Evolutionary conservation across 1,284 basidiomycete genomes (phyloP).

Genomic region (Puccinia brachypodii): DNA sequence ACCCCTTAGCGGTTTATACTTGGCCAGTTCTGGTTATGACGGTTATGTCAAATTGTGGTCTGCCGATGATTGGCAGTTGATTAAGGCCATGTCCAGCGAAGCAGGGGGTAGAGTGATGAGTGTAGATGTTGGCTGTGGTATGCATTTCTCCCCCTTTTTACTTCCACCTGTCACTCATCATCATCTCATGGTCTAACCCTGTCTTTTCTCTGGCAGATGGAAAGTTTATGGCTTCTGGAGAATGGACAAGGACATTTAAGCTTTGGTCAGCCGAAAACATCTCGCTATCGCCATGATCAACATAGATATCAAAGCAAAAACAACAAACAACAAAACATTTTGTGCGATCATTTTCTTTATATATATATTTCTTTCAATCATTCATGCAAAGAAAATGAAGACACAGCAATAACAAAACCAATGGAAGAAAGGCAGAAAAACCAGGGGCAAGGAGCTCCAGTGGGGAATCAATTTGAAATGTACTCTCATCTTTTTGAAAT

Average conservation of each 20-base stretch:
- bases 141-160: constrained; percentile 39
- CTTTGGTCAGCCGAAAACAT: constrained; percentile 69
- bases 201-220: constrained; percentile 63
- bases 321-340: no score
- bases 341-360: no score
- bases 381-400: no score
- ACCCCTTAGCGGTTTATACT: constrained; percentile 73
- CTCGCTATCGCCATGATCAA: constrained; percentile 15
- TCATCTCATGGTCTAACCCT: background rate
- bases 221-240: constrained; percentile 80
- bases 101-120: constrained; percentile 93
- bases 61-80: constrained; percentile 94
- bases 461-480: no score
- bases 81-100: constrained; percentile 84
- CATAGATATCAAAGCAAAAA: no score
- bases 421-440: no score
- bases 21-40: constrained; percentile 92
- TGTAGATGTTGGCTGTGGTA: constrained; percentile 71
- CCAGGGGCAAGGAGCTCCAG: no score
- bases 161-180: background rate
- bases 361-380: no score
- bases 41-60: constrained; percentile 94
- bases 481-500: no score
- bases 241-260: constrained; percentile 90
- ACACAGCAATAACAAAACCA: no score